Conservation (phyloP, 2,329 filamentous ascomycete species). For the Aspergillus costaricaensis region DNA sequence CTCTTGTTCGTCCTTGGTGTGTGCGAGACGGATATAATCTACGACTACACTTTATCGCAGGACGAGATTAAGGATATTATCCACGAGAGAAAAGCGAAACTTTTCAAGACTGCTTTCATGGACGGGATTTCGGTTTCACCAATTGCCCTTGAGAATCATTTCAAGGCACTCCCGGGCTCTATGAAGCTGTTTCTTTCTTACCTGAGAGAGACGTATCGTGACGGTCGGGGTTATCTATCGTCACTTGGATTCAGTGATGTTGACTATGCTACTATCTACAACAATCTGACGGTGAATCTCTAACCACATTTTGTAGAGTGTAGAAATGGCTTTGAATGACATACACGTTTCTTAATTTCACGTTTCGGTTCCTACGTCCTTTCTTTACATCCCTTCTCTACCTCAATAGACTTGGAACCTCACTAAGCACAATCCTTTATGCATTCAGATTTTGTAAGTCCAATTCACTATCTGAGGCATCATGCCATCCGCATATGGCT, state of each 20-base stretch:
- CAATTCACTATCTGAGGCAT: neutral
- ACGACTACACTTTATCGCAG: constrained; percentile 57
- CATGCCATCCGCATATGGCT: neutral
- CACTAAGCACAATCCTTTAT: no score
- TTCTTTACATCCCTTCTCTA: no score
- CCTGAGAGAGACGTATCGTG: neutral
- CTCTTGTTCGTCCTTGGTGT: constrained; percentile 66
- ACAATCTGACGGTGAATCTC: neutral
- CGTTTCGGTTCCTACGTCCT: no score
- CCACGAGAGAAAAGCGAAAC: neutral
- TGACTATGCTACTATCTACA: neutral
- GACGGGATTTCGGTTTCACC: neutral
- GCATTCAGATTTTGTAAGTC: no score
- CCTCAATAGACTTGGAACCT: no score
- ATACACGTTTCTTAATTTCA: no score
- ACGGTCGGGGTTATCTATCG: neutral
- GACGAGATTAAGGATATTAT: neutral
- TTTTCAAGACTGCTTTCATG: neutral
- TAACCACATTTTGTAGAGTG: no score
- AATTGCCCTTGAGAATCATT: neutral
- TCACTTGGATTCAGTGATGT: neutral
- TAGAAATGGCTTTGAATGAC: no score
- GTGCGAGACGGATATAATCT: constrained; percentile 58
- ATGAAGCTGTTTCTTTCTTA: neutral
- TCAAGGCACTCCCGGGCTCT: neutral